A percentile compares a stretch with the other conserved stretches of the same genome.
These are phyloP conservation scores for Talaromyces wortmannii DNA, from an alignment of 495 filamentous ascomycete genomes.

Conservation along the genomic window DNA sequence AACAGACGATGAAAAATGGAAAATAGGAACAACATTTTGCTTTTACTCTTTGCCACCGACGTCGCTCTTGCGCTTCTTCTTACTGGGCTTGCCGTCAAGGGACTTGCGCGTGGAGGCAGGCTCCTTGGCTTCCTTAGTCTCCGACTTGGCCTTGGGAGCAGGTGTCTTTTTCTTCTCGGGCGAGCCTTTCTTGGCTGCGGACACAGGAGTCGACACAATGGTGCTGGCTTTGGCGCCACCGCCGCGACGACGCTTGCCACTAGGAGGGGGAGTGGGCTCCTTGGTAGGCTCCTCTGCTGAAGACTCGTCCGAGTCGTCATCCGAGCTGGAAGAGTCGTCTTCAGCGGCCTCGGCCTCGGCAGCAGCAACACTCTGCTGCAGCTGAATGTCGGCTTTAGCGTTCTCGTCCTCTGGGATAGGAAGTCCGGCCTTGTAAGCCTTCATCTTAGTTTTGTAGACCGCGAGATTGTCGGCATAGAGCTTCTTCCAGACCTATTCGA, in stretches of 20 bases:
- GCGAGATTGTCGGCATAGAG: constrained; percentile 71
- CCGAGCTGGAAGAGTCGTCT: constrained; percentile 25
- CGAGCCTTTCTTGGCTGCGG: constrained; percentile 21
- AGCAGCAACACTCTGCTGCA: constrained; percentile 50
- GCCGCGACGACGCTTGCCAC: constrained; percentile 40
- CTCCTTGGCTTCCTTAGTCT: constrained; percentile 16
- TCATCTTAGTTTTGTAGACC: constrained; percentile 62
- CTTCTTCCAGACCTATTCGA: constrained; percentile 59
- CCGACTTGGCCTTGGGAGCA: constrained; percentile 29
- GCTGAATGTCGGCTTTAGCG: constrained; percentile 43
- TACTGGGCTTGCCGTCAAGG: constrained; percentile 43
- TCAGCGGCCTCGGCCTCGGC: constrained; percentile 41
- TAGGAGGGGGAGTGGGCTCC: constrained; percentile 48
- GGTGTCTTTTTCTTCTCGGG: constrained; percentile 38
- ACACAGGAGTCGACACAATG: constrained; percentile 15
- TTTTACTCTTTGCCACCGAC: constrained; percentile 21
- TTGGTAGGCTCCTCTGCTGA: constrained; percentile 44
- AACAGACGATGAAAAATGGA: background rate
- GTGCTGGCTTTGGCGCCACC: constrained; percentile 26
- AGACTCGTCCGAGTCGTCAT: constrained; percentile 40
- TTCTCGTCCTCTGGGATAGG: constrained; percentile 42
- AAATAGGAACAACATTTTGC: background rate
- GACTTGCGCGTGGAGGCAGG: constrained; percentile 48
- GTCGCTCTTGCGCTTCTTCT: constrained; percentile 66
- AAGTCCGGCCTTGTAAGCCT: constrained; percentile 59